Percentiles rank a stretch among this genome's conserved stretches.
Conservation (phyloP, 1,284 basidiomycete genomes). For the Apiotrichum laibachii region DNA sequence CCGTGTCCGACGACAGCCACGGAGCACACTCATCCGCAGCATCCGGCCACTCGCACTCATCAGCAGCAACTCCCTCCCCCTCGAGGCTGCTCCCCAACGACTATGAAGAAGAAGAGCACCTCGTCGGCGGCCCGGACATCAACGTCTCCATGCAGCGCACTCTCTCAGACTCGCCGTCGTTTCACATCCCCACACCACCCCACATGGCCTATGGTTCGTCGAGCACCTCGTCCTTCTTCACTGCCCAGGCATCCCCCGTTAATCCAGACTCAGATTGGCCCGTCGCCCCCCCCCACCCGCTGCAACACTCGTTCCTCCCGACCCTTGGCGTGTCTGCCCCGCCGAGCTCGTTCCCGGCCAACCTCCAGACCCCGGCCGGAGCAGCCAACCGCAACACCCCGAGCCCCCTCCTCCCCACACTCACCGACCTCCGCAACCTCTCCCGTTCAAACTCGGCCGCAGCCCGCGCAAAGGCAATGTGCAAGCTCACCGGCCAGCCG, state of each 20-base stretch:
- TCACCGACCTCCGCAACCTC: constrained; percentile 44
- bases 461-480: constrained; percentile 48
- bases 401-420: constrained; percentile 40
- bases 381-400: constrained; percentile 37
- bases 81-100: constrained; percentile 7
- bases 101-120: constrained; percentile 34
- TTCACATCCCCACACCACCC: constrained; percentile 31
- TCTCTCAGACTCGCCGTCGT: constrained; percentile 36
- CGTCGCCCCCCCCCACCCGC: neutral
- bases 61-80: neutral
- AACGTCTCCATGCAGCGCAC: constrained; percentile 40
- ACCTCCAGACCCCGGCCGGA: constrained; percentile 10
- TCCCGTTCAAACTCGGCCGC: constrained; percentile 50
- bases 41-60: neutral
- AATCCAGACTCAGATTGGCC: constrained; percentile 35
- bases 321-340: constrained; percentile 7
- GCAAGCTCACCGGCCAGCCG: constrained; percentile 44
- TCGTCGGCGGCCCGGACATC: constrained; percentile 20
- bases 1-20: constrained; percentile 4
- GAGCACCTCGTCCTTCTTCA: constrained; percentile 20
- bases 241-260: constrained; percentile 23
- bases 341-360: constrained; percentile 19
- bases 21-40: constrained; percentile 4
- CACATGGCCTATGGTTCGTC: constrained; percentile 21
- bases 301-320: neutral